Evolutionary conservation across 768 basidiomycete species (phyloP), one percentile per base, ranked within the genome.

Genomic region (Psilocybe azurescens): DNA sequence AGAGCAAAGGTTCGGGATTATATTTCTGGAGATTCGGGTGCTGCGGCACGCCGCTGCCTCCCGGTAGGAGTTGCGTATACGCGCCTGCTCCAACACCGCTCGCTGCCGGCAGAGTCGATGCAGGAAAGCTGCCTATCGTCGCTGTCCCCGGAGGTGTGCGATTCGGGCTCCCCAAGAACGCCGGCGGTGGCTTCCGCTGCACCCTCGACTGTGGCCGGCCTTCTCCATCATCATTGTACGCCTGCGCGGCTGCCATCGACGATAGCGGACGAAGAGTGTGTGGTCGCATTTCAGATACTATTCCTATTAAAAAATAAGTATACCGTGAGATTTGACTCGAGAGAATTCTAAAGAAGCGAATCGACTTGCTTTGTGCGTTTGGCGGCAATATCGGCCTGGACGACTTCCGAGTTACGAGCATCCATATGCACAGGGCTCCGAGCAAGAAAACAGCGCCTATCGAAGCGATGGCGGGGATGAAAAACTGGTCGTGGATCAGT

Each of bases 101-200:
- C n/a, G 20, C 16, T 13, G 30, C 28, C 30, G 5, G 14, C 16
- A 5, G 32, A 18, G 8, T 18, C n/a, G 14, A 32, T 5, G 5
- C 14, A 8, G 52, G 30, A 32, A 53, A 36, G 18, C 36, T 53
- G 52, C 16, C 30, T 6, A 16, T 9, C 28, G 14, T 36, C 7
- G 52, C 52, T 5, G 52, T 53, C 6, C 52, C 52, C 16, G 33
- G 52, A 38, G 52, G 52, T 36, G 52, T 36, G n/a, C 52, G 32
- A 18, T 53, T 53, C 5, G 52, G 52, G 20, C 33, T 53, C n/a
- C 32, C 16, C 2, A 33, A 32, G n/a, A 36, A 53, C 3, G 29
- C 52, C 0, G 52, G 52, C 13, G 52, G 16, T 5, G 52, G 52
- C 18, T 53, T 53, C 13, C 52, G 52, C 13, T 53, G 52, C 5